These are phyloP conservation scores for Colletotrichum brevisporum DNA, from an alignment of 2,329 filamentous ascomycete genomes.

Conservation along the genomic window DNA sequence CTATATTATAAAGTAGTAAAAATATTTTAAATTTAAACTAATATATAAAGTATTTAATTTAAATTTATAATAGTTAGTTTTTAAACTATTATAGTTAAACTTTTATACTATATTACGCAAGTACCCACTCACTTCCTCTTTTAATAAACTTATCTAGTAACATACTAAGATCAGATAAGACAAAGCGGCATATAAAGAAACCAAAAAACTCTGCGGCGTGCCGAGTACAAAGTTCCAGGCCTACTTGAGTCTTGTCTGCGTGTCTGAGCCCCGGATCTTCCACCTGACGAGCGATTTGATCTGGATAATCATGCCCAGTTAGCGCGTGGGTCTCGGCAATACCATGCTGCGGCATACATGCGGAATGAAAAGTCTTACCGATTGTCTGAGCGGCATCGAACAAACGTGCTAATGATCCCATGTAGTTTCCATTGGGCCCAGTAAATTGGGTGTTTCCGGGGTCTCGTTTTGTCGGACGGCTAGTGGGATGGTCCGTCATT, in stretches of 20 bases:
- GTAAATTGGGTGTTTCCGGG: constrained; percentile 77
- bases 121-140: constrained; percentile 94
- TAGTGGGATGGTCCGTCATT: constrained; percentile 78
- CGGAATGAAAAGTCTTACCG: constrained; percentile 70
- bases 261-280: constrained; percentile 94
- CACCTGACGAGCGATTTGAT: constrained; percentile 96
- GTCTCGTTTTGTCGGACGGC: constrained; percentile 80
- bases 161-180: constrained; percentile 85
- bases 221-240: constrained; percentile 90
- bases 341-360: background rate
- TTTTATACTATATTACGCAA: constrained; percentile 43
- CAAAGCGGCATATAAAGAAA: constrained; percentile 96
- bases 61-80: too few relatives aligned
- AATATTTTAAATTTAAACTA: too few relatives aligned
- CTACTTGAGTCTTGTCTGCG: constrained; percentile 94
- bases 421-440: constrained; percentile 91
- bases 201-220: constrained; percentile 98
- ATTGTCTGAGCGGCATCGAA: constrained; percentile 95
- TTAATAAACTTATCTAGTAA: constrained; percentile 98
- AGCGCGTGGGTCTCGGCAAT: constrained; percentile 39
- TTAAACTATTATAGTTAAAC: too few relatives aligned
- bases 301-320: constrained; percentile 59
- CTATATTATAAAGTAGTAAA: too few relatives aligned
- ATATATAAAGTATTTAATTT: too few relatives aligned
- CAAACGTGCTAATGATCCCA: constrained; percentile 88